Base-by-base conservation (phyloP, 2,329 filamentous ascomycete genomes). In the Teratosphaeria epicoccoides region DNA sequence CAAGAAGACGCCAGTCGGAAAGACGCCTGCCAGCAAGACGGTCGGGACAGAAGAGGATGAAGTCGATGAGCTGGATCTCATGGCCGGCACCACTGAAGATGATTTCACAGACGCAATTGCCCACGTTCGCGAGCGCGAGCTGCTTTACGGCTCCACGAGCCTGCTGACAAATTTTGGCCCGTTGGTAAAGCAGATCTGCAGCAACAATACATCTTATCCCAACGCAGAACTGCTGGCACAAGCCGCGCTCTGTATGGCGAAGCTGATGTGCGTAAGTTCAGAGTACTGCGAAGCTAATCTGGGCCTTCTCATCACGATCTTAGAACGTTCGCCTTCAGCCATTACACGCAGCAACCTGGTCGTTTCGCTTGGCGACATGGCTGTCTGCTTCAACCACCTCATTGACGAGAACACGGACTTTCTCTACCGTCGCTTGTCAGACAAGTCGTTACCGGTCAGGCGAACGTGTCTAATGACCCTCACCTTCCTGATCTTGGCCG, bases 381-480 rank as follows among this genome's bases (percentile, higher is more conserved):
- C 94, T 0, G 93, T 98, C 22, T 96, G 90, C 78, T 98, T 98
- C 78, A 98, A 98, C 66, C 93, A 98, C 65, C 80, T 98, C 47
- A 96, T 98, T 61, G 94, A 98, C 65, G 94, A 98, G 71, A 97
- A 98, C 70, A 98, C 93, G 0, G 93, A 98, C 67, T 98, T 97
- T 74, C 71, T 98, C 43, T 98, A 98, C 71, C 84, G 93, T 20
- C 83, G 94, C 17, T 79, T 98, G 6, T 94, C 93, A 14, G 94
- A 98, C 64, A 75, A 80, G 14, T 90, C 96, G 61, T 81, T 82
- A 22, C 91, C 86, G 2, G 93, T 98, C 55, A 98, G 97, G 76
- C 83, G 93, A 10, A 98, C 94, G 0, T 98, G 93, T 70, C 78
- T 98, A 22, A 98, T 97, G 93, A 98, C 94, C 1, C 73, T 98